Evolutionary conservation across 208 protist species (phyloP).

Genomic region (Leishmania lainsoni): DNA sequence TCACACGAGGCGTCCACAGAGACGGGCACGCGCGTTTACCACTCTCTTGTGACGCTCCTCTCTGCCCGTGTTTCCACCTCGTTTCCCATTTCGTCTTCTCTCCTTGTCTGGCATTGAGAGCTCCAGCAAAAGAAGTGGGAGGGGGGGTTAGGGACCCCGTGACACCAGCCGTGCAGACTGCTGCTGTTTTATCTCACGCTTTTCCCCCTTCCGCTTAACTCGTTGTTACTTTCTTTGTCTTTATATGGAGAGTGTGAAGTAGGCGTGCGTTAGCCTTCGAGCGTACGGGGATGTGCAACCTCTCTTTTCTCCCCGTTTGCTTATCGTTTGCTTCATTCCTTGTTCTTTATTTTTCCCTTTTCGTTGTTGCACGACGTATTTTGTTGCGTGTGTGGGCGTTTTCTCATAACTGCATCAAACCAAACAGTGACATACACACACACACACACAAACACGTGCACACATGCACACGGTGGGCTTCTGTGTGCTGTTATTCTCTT

Average conservation of each 20-base stretch:
- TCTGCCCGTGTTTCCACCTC: not conserved
- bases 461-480: not conserved
- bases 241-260: not conserved
- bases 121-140: not conserved
- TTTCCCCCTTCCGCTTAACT: not conserved
- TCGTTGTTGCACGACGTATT: not conserved
- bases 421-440: not conserved
- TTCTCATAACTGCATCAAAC: not conserved
- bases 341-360: not conserved
- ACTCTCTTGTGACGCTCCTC: not conserved
- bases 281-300: not conserved
- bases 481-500: constrained; percentile 12
- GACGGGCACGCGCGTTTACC: not conserved
- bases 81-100: not conserved
- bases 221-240: not conserved
- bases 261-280: not conserved
- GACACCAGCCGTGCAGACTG: not conserved
- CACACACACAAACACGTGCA: not conserved
- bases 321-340: not conserved
- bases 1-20: not conserved
- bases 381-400: not conserved
- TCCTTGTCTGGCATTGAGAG: not conserved
- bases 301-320: not conserved
- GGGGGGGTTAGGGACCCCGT: not conserved
- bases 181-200: not conserved